Evolutionary conservation across 2,329 filamentous ascomycete genomes (phyloP).

Genomic region (Monosporascus sp.): DNA sequence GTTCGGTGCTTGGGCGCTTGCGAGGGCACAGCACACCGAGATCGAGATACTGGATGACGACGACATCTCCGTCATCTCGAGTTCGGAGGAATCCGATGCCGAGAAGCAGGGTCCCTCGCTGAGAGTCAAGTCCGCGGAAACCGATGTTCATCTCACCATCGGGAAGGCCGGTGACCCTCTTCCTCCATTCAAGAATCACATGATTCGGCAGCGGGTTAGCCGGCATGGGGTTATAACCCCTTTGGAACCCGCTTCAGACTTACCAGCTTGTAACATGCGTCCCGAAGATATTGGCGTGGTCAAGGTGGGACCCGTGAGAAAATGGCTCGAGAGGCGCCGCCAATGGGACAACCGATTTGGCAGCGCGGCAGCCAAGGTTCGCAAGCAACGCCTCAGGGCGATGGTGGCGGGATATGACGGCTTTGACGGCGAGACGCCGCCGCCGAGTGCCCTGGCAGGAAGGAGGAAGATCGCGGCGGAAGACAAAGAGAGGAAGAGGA

Average conservation of each 20-base stretch:
- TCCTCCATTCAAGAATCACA: conserved; percentile 74
- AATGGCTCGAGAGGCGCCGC: conserved; percentile 74
- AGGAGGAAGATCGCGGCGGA: conserved; percentile 50
- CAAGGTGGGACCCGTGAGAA: conserved; percentile 72
- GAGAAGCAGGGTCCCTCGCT: conserved; percentile 23
- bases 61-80: conserved; percentile 68
- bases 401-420: conserved; percentile 66
- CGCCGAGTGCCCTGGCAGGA: conserved; percentile 77
- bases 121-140: conserved; percentile 11
- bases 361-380: conserved; percentile 63
- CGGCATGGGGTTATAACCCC: conserved; percentile 69
- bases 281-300: conserved; percentile 68
- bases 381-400: conserved; percentile 69
- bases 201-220: conserved; percentile 87
- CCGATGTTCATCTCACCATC: conserved; percentile 39
- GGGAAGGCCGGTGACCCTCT: conserved; percentile 84
- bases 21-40: conserved; percentile 70
- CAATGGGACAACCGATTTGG: conserved; percentile 72
- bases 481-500: conserved; percentile 49
- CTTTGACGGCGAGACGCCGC: conserved; percentile 71
- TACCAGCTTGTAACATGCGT: conserved; percentile 61
- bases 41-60: conserved; percentile 83
- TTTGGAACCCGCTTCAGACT: conserved; percentile 58
- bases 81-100: conserved; percentile 39
- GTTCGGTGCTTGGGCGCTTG: conserved; percentile 88